Percentiles rank a stretch among this genome's conserved stretches.
Evolutionary conservation across 148 eudicot species (phyloP).

Genomic region (Rhododendron simsii): DNA sequence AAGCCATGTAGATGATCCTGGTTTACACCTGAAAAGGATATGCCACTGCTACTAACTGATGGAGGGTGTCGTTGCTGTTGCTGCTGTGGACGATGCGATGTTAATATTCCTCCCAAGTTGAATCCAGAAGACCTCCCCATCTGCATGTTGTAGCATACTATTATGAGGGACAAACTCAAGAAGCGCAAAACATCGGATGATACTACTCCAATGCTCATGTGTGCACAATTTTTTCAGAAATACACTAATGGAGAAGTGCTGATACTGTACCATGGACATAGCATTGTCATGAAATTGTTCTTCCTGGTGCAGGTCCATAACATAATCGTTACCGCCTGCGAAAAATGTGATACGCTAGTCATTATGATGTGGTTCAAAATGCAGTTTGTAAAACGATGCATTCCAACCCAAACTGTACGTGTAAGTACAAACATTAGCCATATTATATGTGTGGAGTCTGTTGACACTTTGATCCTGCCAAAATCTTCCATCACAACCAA

Average conservation of each 20-base stretch:
- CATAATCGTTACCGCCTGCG: conserved; percentile 76
- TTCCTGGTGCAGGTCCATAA: conserved; percentile 80
- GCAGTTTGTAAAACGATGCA: not conserved
- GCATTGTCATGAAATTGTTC: conserved; percentile 79
- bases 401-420: too few species aligned
- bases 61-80: conserved; percentile 49
- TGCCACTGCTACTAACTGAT: conserved; percentile 51
- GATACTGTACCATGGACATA: conserved; percentile 71
- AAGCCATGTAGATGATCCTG: conserved; percentile 29
- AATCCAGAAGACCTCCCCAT: conserved; percentile 93
- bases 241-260: conserved; percentile 31
- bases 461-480: too few species aligned
- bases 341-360: conserved; percentile 14
- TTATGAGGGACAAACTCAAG: not conserved
- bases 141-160: too few species aligned
- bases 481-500: too few species aligned
- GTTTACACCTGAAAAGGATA: conserved; percentile 36
- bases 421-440: too few species aligned
- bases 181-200: conserved; percentile 31
- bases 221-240: too few species aligned
- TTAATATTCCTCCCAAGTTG: conserved; percentile 49
- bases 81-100: conserved; percentile 43
- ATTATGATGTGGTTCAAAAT: conserved; percentile 5
- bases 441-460: too few species aligned
- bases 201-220: too few species aligned